Evolutionary conservation across 495 filamentous ascomycete genomes (phyloP), one percentile per base, ranked within the genome.

Genomic region (Durotheca rogersii): DNA sequence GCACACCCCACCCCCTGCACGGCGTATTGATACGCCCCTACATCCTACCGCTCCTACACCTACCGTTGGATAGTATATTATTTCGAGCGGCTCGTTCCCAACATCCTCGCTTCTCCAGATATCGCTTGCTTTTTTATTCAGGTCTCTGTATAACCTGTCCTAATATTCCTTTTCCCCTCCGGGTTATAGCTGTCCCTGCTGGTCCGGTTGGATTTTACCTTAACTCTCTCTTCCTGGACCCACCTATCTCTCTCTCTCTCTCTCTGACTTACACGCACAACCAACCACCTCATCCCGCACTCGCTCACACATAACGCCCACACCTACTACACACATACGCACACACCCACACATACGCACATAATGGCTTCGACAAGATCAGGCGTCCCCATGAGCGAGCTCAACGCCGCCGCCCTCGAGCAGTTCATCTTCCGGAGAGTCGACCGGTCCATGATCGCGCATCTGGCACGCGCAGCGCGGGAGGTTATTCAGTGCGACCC

Each of bases 401-500:
- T 78, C 63, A 90, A 94, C 73, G 81, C 87, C 65, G 81, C 81
- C 47, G 93, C 93, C 23, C 82, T 98, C 54, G 89, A 95, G 34
- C 79, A 90, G 53, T 97, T 98, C 67, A 80, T 97, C 66, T 85
- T 86, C 57, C 76, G 80, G 54, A 86, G 86, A 7, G 92, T 97
- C 45, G 84, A 82, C 56, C 74, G 78, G 43, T 81, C 86, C 30
- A 97, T 97, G 94, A 83, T 98, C 55, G 65, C 73, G 20, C 87
- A 95, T 69, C 78, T 98, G 50, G 89, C 93, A 32, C 67, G 78
- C 35, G 90, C 91, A 61, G 92, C 93, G 19, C 76, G 78, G 38
- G 79, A 81, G 61, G 93, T 98, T 64, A 98, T 98, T 66, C 84
- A 89, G 42, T 97, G 93, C 78, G 93, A 97, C 56, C 71, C 76